Percentiles rank a stretch among this genome's conserved stretches.
Evolutionary conservation across 805 yeast genomes (phyloP).

Genomic region (Yarrowia divulgata): DNA sequence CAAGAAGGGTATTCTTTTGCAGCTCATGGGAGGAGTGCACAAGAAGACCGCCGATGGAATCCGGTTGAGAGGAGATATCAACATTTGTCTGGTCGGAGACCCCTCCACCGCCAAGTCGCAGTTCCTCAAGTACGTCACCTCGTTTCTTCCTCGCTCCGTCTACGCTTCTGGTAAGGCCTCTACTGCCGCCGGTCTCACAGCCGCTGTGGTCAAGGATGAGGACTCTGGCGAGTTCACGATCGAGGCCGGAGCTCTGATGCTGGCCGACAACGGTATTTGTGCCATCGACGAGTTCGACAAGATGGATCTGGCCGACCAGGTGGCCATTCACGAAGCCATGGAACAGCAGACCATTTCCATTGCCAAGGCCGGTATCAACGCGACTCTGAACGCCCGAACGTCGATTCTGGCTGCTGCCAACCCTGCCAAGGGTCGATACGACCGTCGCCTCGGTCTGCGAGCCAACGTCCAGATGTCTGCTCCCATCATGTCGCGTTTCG

Average conservation of each 20-base stretch:
- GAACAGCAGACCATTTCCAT: constrained; percentile 99
- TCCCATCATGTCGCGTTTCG: constrained; percentile 98
- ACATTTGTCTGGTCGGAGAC: constrained; percentile 95
- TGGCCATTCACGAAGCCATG: constrained; percentile 99
- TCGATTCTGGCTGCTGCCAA: constrained; percentile 98
- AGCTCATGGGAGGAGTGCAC: constrained; percentile 94
- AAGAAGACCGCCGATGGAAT: constrained; percentile 93
- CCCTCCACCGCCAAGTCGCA: constrained; percentile 98
- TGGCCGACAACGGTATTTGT: constrained; percentile 98
- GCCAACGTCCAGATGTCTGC: constrained; percentile 95
- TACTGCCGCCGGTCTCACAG: constrained; percentile 98
- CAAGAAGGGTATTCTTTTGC: constrained; percentile 88
- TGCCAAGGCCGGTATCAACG: constrained; percentile 98
- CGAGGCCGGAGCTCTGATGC: constrained; percentile 98
- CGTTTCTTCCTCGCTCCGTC: constrained; percentile 91
- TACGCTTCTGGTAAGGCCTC: constrained; percentile 99
- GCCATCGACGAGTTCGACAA: constrained; percentile 98
- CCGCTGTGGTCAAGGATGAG: constrained; percentile 96
- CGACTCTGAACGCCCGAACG: constrained; percentile 95
- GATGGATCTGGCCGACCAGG: constrained; percentile 95
- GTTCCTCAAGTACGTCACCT: constrained; percentile 89
- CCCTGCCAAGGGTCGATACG: constrained; percentile 96
- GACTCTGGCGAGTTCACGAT: constrained; percentile 97
- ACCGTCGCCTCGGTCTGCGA: constrained; percentile 81
- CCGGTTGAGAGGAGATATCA: constrained; percentile 93